Base-by-base conservation (phyloP, 306 rosid species). In the Fragaria vesca region DNA sequence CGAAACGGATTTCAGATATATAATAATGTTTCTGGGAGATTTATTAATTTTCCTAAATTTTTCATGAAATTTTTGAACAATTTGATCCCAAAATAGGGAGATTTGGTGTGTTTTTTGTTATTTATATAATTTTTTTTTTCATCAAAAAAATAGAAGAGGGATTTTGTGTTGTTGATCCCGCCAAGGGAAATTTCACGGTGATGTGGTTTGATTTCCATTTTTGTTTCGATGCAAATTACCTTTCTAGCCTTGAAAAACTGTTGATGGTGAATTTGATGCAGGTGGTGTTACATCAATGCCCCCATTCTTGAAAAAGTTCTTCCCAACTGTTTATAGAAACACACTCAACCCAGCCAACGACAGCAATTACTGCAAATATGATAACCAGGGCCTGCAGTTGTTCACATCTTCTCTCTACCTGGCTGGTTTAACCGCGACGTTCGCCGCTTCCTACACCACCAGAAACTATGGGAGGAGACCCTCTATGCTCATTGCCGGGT, bases 401-500 rank as follows among this genome's bases (percentile, higher is more conserved):
- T 93, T 93, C 87, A 93, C 98, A 1, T 93, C 98, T 0, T 91
- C 98, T 8, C 91, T 94, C 3, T 91, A 94, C 84, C 82, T 94
- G 3, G 97, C 97, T 0, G 97, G 86, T 4, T 75, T 91, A 57
- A 76, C 86, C 4, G 89, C 97, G 1, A 85, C 98, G 26, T 62
- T 91, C 43, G 47, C 84, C 5, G 97, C 98, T 3, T 89, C 97
- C 32, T 21, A 28, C 26, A 81, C 87, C 9, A 91, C 90, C 26
- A 81, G 93, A 30, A 83, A 2, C 62, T 72, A 82, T 0, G 96
- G 98, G 16, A 80, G 96, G 46, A 91, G 76, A 67, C 54, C 73
- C 2, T 83, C 96, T 24, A 93, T 93, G 97, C 66, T 93, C 55
- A 82, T 85, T 11, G 97, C 96, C 12, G 98, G 98, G 4, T 0